Conservation (phyloP, 345 rosid species). For the Brassica juncea region DNA sequence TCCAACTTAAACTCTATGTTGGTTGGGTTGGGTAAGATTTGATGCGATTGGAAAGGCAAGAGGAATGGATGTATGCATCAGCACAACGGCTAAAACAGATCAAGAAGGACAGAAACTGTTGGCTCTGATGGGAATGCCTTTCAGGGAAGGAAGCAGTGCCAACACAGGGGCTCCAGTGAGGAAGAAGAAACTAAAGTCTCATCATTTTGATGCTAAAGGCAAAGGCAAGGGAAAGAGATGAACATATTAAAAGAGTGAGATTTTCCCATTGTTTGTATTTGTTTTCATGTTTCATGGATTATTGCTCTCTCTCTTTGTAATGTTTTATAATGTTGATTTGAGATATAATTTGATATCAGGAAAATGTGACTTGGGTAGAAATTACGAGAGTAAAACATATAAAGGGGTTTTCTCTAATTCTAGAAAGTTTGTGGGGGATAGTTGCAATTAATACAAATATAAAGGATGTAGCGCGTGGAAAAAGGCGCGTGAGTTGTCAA, state of each 20-base stretch:
- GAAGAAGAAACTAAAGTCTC: conserved; percentile 84
- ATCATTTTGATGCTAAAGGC: conserved; percentile 71
- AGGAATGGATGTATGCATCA: conserved; percentile 95
- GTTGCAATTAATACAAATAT: no score
- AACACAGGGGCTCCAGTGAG: conserved; percentile 30
- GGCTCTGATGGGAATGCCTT: conserved; percentile 97
- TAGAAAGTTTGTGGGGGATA: no score
- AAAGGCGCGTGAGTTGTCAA: background rate
- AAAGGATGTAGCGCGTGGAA: background rate
- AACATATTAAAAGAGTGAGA: conserved; percentile 6
- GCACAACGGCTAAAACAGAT: conserved; percentile 78
- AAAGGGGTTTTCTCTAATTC: no score
- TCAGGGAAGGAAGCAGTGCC: conserved; percentile 60
- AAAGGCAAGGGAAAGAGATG: conserved; percentile 59
- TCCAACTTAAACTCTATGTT: background rate
- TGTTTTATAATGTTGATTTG: no score
- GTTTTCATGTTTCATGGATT: conserved; percentile 12
- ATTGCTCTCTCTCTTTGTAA: background rate
- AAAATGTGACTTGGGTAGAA: no score
- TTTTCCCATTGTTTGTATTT: conserved; percentile 14
- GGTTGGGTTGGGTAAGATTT: conserved; percentile 31
- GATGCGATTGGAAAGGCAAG: conserved; percentile 68
- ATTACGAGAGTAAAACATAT: no score
- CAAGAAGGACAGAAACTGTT: conserved; percentile 76
- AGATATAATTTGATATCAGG: no score